Percentiles rank a stretch among this genome's conserved stretches.
Conservation (phyloP, 495 filamentous ascomycete species). For the Aspergillus ostianus region DNA sequence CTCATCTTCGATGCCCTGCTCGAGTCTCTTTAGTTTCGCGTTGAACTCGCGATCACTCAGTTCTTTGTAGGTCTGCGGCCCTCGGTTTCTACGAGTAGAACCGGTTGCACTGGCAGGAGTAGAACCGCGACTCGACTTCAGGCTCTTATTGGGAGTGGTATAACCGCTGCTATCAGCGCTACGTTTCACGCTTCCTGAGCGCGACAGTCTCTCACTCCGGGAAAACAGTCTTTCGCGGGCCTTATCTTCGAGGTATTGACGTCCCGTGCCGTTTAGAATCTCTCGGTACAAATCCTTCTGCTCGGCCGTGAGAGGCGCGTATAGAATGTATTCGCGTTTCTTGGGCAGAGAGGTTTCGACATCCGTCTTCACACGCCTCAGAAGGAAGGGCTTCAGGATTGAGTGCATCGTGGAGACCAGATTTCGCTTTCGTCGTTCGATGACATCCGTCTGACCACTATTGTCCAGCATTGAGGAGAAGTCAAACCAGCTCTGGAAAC, state of each 20-base stretch:
- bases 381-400: conserved; percentile 86
- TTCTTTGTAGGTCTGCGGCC: conserved; percentile 66
- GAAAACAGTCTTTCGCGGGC: conserved; percentile 63
- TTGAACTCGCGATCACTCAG: conserved; percentile 75
- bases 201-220: conserved; percentile 31
- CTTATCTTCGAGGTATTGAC: conserved; percentile 80
- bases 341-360: conserved; percentile 87
- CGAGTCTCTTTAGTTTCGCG: conserved; percentile 61
- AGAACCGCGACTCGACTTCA: conserved; percentile 67
- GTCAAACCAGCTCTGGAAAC: conserved; percentile 94
- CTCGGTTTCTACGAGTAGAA: conserved; percentile 43
- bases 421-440: conserved; percentile 64
- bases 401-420: conserved; percentile 87
- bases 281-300: conserved; percentile 90
- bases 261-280: conserved; percentile 74
- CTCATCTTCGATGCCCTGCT: conserved; percentile 51
- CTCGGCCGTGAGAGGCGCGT: conserved; percentile 80
- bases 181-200: conserved; percentile 52
- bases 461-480: conserved; percentile 84
- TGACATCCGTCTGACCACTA: conserved; percentile 58
- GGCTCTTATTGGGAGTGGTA: conserved; percentile 60
- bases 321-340: conserved; percentile 94
- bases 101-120: conserved; percentile 60
- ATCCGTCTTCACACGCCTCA: conserved; percentile 88
- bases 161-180: conserved; percentile 43